Evolutionary conservation across 2,329 filamentous ascomycete genomes (phyloP), one percentile per base, ranked within the genome.

Genomic region (Ophiosphaerella narmari): DNA sequence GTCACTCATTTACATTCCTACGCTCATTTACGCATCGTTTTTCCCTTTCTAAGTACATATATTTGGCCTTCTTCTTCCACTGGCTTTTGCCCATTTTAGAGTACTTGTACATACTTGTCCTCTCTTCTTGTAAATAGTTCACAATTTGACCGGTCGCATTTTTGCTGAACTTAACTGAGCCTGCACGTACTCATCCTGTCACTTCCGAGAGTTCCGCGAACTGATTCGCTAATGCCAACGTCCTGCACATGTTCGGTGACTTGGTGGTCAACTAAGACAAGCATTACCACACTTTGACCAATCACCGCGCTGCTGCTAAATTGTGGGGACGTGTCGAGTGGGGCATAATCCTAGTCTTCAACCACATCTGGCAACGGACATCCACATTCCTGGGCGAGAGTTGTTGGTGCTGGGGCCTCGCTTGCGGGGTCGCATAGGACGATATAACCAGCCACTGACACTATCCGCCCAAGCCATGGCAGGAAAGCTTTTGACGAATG

Each of bases 1-100:
- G 39, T 47, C 33, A 3, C 16, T 51, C 44, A 8, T 16, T 55
- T 45, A 35, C 7, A 21, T 59, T 54, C 52, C 50, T 36, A 50
- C 48, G 21, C 48, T 59, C 44, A 24, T n/a, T 55, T 36, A 41
- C 12, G 2, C 16, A 5, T 24, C 26, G 7, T 29, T 43, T 18
- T 24, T 18, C 16, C 23, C 16, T 11, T 41, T 40, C 35, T 8
- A 32, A 2, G 2, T 39, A 34, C 9, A 50, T 36, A 40, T 33
- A 5, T 24, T 36, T 32, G 2, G 6, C 12, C 33, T 26, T 21
- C 14, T 32, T 21, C 5, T 12, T 36, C 5, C 29, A 26, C 13
- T 35, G 4, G 41, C 18, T 33, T 23, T 40, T 31, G 4, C 12
- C 21, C 23, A n/a, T 36, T 3, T 36, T 26, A 8, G 18, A 36